Base-by-base conservation (phyloP, 176 grass and related monocot genomes). In the Oryza coarctata region DNA sequence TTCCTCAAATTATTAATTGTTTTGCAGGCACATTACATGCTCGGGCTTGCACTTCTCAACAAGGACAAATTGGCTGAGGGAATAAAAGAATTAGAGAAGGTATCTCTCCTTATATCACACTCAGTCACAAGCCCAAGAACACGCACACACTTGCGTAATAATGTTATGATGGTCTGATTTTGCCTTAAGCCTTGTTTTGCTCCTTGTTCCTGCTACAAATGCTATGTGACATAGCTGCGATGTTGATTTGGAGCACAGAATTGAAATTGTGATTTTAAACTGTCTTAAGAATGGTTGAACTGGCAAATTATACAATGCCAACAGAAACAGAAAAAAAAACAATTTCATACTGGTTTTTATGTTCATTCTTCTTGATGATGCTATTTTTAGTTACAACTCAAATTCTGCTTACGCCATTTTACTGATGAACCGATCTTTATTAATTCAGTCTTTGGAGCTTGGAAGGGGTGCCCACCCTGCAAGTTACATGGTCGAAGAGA, bases 21-120 rank as follows among this genome's bases (percentile, higher is more conserved):
- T 57, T 87, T 85, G 45, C 43, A 98, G 95, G 92, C 92, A 20
- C 92, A 98, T 83, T 94, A 89, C 78, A 93, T 98, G 92, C 84
- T 98, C 15, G 84, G 90, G 45, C 86, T 91, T 81, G 86, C 95
- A 84, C 81, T 94, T 76, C 82, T 98, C 65, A 89, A 89, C 69
- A 89, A 67, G 67, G 71, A 94, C 75, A 85, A 92, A 55, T 88
- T 91, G 69, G 32, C 75, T 68, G 86, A 87, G 84, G 95, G 90
- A 84, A 98, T 94, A 66, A 98, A 98, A 84, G 63, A 87, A 93
- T 72, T 93, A 32, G 90, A 98, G 82, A 98, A 94, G 95, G 95
- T 98, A 2, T 33, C 36, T 70, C 30, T 47, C 31, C n/a, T n/a
- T n/a, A n/a, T 68, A 6, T 78, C 74, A 25, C 47, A 50, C 15